These are phyloP conservation scores for Debaryomycetaceae sp. DNA, from an alignment of 1,139 yeast species.

Conservation along the genomic window DNA sequence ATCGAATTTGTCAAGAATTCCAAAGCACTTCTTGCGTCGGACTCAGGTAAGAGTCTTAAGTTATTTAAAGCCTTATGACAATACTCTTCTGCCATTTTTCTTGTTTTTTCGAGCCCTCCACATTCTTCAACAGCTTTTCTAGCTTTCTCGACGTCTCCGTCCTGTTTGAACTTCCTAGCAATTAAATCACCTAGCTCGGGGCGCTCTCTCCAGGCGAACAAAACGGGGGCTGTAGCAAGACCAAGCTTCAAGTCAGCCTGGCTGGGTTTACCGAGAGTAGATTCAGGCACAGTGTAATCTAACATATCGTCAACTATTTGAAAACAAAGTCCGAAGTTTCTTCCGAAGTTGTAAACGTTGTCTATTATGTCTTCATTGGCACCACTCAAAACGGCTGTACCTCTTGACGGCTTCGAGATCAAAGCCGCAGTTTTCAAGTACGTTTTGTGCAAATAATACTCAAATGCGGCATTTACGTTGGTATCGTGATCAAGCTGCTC, in stretches of 20 bases:
- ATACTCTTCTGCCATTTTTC: conserved; percentile 71
- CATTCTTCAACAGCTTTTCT: conserved; percentile 67
- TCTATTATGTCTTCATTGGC: conserved; percentile 73
- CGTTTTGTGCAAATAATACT: conserved; percentile 91
- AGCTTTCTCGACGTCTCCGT: conserved; percentile 83
- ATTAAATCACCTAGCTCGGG: conserved; percentile 84
- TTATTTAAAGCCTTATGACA: conserved; percentile 73
- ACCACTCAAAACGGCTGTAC: conserved; percentile 91
- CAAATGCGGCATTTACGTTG: conserved; percentile 82
- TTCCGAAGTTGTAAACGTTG: conserved; percentile 84
- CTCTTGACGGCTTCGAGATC: conserved; percentile 92
- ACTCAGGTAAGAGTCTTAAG: conserved; percentile 73
- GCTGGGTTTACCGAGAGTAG: conserved; percentile 87
- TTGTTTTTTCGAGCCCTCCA: conserved; percentile 75
- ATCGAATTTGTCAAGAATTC: conserved; percentile 82
- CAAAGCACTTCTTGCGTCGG: conserved; percentile 85
- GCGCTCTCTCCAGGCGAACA: conserved; percentile 88
- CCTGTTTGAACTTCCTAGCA: conserved; percentile 71
- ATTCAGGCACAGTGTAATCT: conserved; percentile 84
- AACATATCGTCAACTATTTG: conserved; percentile 95
- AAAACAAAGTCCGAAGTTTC: conserved; percentile 91
- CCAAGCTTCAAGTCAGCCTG: conserved; percentile 94
- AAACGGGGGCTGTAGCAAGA: conserved; percentile 93
- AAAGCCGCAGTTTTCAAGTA: conserved; percentile 92
- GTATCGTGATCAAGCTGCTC: conserved; percentile 56